Evolutionary conservation across 129 eudicot genomes (phyloP).

Genomic region (Sambucus nigra): DNA sequence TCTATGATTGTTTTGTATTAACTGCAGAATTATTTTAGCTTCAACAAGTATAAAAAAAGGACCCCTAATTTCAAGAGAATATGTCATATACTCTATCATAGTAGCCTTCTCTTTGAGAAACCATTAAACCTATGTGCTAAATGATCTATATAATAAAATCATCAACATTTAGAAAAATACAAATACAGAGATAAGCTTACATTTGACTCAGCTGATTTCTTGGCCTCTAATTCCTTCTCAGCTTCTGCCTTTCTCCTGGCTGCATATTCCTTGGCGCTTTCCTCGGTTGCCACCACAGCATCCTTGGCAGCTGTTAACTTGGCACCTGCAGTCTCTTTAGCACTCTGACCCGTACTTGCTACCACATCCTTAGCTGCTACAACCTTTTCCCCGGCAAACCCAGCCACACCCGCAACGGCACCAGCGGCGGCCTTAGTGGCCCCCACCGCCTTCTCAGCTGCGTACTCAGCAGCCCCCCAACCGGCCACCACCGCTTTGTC

Average conservation of each 20-base stretch:
- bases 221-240: slow-evolving; percentile 30
- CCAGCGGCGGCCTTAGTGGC: slow-evolving; percentile 51
- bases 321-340: slow-evolving; percentile 24
- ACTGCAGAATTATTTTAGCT: not conserved
- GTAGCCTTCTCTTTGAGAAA: not conserved
- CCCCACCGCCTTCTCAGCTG: slow-evolving; percentile 32
- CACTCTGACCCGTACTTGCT: slow-evolving; percentile 37
- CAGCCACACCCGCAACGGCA: slow-evolving; percentile 39
- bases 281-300: slow-evolving; percentile 47
- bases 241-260: slow-evolving; percentile 67
- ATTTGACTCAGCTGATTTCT: slow-evolving; percentile 18
- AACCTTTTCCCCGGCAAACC: slow-evolving; percentile 34
- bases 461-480: slow-evolving; percentile 47
- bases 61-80: not conserved
- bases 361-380: slow-evolving; percentile 44
- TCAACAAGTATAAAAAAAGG: not conserved
- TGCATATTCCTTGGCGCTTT: slow-evolving; percentile 50
- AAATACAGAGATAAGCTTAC: slow-evolving; percentile 7
- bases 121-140: too few relatives aligned
- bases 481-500: slow-evolving; percentile 52
- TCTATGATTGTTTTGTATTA: too few relatives aligned
- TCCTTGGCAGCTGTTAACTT: slow-evolving; percentile 35
- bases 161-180: not conserved
- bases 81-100: too few relatives aligned
- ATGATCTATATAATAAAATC: not conserved